These are phyloP conservation scores for Camelina hispida DNA, from an alignment of 345 rosid genomes.

Conservation along the genomic window DNA sequence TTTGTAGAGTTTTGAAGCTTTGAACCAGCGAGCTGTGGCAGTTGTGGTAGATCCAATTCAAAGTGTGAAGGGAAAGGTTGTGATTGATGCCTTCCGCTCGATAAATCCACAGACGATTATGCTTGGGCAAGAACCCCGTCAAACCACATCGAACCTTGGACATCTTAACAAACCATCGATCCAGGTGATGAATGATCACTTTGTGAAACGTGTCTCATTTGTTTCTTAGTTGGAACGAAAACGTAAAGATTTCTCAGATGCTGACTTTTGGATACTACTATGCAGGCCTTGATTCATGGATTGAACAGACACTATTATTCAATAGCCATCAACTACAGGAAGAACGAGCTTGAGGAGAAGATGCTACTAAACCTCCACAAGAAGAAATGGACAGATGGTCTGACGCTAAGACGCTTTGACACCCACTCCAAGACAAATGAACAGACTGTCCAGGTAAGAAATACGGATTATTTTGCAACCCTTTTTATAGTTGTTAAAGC, in stretches of 20 bases:
- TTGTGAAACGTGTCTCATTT: background rate
- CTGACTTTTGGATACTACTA: constrained; percentile 21
- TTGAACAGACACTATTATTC: constrained; percentile 98
- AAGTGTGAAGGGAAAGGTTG: constrained; percentile 98
- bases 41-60: constrained; percentile 99
- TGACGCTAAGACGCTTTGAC: constrained; percentile 87
- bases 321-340: constrained; percentile 96
- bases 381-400: constrained; percentile 99
- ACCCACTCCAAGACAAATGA: constrained; percentile 91
- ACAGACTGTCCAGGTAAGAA: constrained; percentile 84
- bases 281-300: constrained; percentile 97
- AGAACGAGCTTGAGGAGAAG: constrained; percentile 97
- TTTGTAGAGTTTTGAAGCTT: constrained; percentile 96
- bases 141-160: constrained; percentile 97
- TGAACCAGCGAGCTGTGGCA: constrained; percentile 97
- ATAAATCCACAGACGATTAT: constrained; percentile 99
- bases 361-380: constrained; percentile 97
- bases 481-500: background rate
- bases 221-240: background rate
- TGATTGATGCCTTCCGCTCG: constrained; percentile 96
- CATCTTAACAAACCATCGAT: constrained; percentile 98
- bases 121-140: constrained; percentile 99
- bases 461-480: background rate
- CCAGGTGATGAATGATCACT: constrained; percentile 62
- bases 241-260: constrained; percentile 1